phyloP scores from a whole-genome alignment of 768 basidiomycete species.

The Lactifluus subvellereus region DNA sequence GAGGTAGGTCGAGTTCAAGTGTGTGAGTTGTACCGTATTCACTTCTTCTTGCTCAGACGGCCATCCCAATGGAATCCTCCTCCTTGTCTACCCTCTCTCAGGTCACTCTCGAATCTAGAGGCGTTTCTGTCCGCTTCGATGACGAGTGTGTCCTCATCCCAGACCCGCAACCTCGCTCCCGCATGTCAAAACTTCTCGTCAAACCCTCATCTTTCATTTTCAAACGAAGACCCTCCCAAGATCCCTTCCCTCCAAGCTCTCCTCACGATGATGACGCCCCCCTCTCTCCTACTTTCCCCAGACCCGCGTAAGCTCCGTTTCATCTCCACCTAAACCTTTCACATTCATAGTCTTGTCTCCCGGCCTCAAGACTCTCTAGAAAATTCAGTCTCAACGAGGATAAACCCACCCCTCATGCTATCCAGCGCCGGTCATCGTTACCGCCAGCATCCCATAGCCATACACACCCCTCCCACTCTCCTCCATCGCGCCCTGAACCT shows the following conservation, averaged over 20 bases:
- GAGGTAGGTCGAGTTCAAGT: no score
- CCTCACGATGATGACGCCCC: slow-evolving; percentile 47
- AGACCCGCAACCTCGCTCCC: slow-evolving; percentile 38
- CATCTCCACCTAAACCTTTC: not conserved
- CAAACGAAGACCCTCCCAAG: slow-evolving; percentile 37
- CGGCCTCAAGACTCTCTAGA: slow-evolving; percentile 11
- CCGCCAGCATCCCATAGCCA: not conserved
- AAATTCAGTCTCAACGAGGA: slow-evolving; percentile 8
- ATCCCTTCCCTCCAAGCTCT: slow-evolving; percentile 27
- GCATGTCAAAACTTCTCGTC: slow-evolving; percentile 48
- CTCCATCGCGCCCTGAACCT: slow-evolving; percentile 30
- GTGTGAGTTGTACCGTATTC: not conserved
- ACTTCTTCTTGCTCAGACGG: not conserved
- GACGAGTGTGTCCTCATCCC: slow-evolving; percentile 70
- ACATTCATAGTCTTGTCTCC: not conserved
- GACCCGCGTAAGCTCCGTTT: slow-evolving; percentile 3
- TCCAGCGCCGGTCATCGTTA: slow-evolving; percentile 38
- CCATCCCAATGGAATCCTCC: not conserved
- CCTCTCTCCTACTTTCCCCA: slow-evolving; percentile 26
- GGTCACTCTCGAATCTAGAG: slow-evolving; percentile 22
- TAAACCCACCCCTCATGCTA: slow-evolving; percentile 43
- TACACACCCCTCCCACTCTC: slow-evolving; percentile 22
- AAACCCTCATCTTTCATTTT: slow-evolving; percentile 67
- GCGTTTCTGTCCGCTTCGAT: slow-evolving; percentile 56
- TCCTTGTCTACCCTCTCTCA: not conserved